phyloP scores from a whole-genome alignment of 306 rosid genomes.

The Hippophae tibetana region DNA sequence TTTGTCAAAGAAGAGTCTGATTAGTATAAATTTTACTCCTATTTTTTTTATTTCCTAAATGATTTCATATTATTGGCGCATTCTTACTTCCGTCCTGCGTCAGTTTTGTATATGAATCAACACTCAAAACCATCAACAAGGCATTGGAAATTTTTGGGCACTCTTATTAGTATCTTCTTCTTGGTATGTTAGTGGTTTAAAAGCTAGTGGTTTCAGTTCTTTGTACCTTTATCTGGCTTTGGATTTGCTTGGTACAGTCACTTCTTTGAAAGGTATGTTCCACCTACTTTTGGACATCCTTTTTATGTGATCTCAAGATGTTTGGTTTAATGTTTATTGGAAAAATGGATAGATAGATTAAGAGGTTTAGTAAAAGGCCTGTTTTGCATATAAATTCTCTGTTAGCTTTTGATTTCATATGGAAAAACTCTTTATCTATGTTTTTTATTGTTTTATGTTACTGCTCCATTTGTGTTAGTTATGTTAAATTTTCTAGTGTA shows the following conservation, averaged over 20 bases:
- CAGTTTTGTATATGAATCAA: slow-evolving; percentile 64
- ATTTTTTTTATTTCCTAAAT: too few species aligned
- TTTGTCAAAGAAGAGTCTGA: too few species aligned
- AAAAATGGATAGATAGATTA: slow-evolving; percentile 90
- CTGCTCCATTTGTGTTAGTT: too few species aligned
- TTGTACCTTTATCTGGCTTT: slow-evolving; percentile 70
- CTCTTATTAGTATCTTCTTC: slow-evolving; percentile 46
- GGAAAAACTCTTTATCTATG: background rate
- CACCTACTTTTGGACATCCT: slow-evolving; percentile 84
- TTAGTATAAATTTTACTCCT: too few species aligned
- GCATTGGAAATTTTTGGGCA: slow-evolving; percentile 87
- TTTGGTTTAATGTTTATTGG: slow-evolving; percentile 88
- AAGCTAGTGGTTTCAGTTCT: slow-evolving; percentile 75
- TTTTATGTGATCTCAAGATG: slow-evolving; percentile 84
- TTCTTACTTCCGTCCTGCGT: too few species aligned
- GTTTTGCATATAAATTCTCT: slow-evolving; percentile 50
- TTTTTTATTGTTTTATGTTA: background rate
- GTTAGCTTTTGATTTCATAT: background rate
- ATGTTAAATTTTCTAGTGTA: too few species aligned
- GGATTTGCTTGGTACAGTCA: slow-evolving; percentile 98
- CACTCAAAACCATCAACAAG: slow-evolving; percentile 86
- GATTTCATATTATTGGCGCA: too few species aligned
- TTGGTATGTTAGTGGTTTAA: slow-evolving; percentile 44
- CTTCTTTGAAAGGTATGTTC: slow-evolving; percentile 78
- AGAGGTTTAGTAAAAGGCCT: slow-evolving; percentile 96